A percentile compares a stretch with the other conserved stretches of the same genome.
Conservation (phyloP, 306 rosid genomes). For the Begonia masoniana region DNA sequence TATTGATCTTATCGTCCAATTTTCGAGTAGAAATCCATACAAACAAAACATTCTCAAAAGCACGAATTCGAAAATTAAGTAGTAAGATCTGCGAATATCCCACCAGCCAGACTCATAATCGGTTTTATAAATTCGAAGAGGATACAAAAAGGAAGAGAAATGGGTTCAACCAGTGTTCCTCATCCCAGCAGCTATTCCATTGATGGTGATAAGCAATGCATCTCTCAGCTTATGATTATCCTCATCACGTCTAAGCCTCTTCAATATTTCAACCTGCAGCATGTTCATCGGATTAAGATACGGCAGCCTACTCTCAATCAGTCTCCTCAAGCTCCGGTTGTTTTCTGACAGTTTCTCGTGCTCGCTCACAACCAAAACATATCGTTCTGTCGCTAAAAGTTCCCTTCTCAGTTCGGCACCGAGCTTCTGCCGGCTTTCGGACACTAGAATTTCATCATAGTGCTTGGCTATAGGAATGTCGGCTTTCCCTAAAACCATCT, state of each 20-base stretch:
- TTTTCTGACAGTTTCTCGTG: conserved; percentile 69
- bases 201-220: conserved; percentile 82
- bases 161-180: conserved; percentile 66
- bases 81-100: no score
- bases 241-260: conserved; percentile 65
- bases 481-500: conserved; percentile 91
- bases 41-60: no score
- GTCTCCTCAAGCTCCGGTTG: conserved; percentile 76
- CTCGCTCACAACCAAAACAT: conserved; percentile 60
- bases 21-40: no score
- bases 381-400: conserved; percentile 52
- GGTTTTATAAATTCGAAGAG: no score
- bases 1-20: no score
- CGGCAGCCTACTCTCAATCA: conserved; percentile 81
- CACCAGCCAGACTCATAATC: no score
- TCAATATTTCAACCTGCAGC: conserved; percentile 87
- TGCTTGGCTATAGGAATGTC: conserved; percentile 79
- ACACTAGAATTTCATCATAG: conserved; percentile 92
- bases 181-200: conserved; percentile 97
- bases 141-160: not conserved
- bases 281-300: conserved; percentile 85
- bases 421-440: conserved; percentile 42
- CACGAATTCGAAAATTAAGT: no score
- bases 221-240: conserved; percentile 66
- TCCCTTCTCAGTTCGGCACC: conserved; percentile 54